A percentile compares a stretch with the other conserved stretches of the same genome.
Conservation (phyloP, 805 yeast species). For the Spathaspora gorwiae region DNA sequence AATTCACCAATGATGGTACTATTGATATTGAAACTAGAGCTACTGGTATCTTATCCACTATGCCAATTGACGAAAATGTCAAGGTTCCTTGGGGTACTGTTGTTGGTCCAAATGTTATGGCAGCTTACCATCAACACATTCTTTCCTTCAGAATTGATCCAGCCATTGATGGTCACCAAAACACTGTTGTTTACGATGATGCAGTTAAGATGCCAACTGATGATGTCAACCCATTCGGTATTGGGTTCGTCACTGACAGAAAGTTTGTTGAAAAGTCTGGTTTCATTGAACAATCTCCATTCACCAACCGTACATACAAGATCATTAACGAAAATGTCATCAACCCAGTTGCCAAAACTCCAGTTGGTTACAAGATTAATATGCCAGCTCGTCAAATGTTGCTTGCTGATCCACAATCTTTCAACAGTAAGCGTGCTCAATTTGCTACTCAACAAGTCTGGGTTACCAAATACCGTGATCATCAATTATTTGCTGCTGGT, state of each 20-base stretch:
- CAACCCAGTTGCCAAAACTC: slow-evolving; percentile 64
- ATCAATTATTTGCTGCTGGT: slow-evolving; percentile 75
- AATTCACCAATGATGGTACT: slow-evolving; percentile 74
- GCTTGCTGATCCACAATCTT: slow-evolving; percentile 59
- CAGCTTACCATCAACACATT: slow-evolving; percentile 81
- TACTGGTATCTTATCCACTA: slow-evolving; percentile 81
- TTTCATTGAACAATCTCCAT: slow-evolving; percentile 66
- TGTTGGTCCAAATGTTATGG: slow-evolving; percentile 77
- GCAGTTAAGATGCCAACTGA: slow-evolving; percentile 55
- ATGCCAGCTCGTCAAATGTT: slow-evolving; percentile 77
- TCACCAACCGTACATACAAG: slow-evolving; percentile 69
- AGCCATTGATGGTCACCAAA: slow-evolving; percentile 75
- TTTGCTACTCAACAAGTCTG: slow-evolving; percentile 76
- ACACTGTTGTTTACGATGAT: slow-evolving; percentile 70
- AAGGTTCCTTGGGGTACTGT: slow-evolving; percentile 70
- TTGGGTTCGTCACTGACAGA: slow-evolving; percentile 65
- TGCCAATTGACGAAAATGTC: slow-evolving; percentile 69
- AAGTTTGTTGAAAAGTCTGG: slow-evolving; percentile 67
- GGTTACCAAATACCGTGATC: slow-evolving; percentile 75
- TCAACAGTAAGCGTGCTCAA: slow-evolving; percentile 64
- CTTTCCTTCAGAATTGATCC: slow-evolving; percentile 78
- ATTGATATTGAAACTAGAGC: slow-evolving; percentile 78
- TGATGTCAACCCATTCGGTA: slow-evolving; percentile 59
- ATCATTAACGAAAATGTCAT: slow-evolving; percentile 69
- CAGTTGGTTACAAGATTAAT: slow-evolving; percentile 71